Conservation (phyloP, 257 asterid species). For the Prunella vulgaris region DNA sequence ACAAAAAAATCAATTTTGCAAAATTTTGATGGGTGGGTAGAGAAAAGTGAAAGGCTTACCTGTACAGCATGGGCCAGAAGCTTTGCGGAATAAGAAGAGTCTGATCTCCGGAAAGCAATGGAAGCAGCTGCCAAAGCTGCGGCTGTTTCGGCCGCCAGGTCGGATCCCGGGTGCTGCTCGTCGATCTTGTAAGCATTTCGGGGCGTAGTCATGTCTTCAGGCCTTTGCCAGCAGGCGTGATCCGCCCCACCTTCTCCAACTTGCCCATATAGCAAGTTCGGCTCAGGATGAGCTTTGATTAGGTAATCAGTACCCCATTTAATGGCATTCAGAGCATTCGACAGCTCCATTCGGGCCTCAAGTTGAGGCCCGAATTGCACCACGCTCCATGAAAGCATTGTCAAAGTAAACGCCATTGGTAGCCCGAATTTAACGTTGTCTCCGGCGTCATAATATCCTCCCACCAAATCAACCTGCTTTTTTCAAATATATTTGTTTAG, state of each 20-base stretch:
- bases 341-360: constrained; percentile 26
- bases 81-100: constrained; percentile 26
- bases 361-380: constrained; percentile 35
- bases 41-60: too few relatives aligned
- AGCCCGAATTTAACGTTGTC: constrained; percentile 72
- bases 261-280: constrained; percentile 52
- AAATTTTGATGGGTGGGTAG: too few relatives aligned
- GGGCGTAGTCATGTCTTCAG: constrained; percentile 71
- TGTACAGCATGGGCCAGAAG: constrained; percentile 52
- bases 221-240: constrained; percentile 65
- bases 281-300: constrained; percentile 54
- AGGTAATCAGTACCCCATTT: constrained; percentile 73
- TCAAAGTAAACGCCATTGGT: constrained; percentile 66
- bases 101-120: constrained; percentile 24
- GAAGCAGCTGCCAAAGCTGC: constrained; percentile 63
- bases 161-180: constrained; percentile 55
- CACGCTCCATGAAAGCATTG: constrained; percentile 65
- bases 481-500: too few relatives aligned
- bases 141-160: constrained; percentile 67
- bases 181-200: constrained; percentile 36
- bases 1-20: too few relatives aligned
- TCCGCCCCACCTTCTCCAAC: constrained; percentile 63
- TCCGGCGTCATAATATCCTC: constrained; percentile 80
- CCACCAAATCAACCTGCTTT: constrained; percentile 45
- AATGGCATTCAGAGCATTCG: constrained; percentile 35